Percentiles rank a stretch among this genome's conserved stretches.
Evolutionary conservation across 495 filamentous ascomycete species (phyloP).

Genomic region (Neurospora sp.): DNA sequence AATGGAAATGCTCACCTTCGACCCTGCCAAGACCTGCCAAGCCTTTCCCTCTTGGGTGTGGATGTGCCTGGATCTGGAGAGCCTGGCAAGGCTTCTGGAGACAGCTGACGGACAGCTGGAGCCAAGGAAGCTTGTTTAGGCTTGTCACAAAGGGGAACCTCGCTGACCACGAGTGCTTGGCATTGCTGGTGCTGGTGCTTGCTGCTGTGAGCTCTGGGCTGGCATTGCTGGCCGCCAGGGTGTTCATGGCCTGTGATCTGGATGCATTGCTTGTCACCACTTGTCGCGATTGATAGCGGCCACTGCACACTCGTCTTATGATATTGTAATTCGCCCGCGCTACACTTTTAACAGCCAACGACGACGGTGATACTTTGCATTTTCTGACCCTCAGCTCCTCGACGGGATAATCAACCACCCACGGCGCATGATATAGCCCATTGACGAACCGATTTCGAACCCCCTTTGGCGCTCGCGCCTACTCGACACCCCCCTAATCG

Average conservation of each 20-base stretch:
- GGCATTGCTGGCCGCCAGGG: background rate
- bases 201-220: background rate
- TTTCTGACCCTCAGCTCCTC: background rate
- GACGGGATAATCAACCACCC: background rate
- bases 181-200: constrained; percentile 11
- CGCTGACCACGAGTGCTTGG: background rate
- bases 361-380: background rate
- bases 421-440: constrained; percentile 5
- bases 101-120: background rate
- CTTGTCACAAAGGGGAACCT: background rate
- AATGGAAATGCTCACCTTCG: background rate
- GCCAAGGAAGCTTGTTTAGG: background rate
- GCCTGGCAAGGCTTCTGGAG: background rate
- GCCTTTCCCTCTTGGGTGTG: background rate
- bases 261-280: background rate
- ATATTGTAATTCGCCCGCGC: background rate
- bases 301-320: background rate
- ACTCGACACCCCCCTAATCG: background rate
- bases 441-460: background rate
- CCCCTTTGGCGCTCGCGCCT: background rate
- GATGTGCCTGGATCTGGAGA: background rate
- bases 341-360: background rate
- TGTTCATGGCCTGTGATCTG: background rate
- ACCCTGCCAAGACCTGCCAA: background rate
- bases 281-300: background rate